Evolutionary conservation across 352 stramenopile genomes (phyloP), one percentile per base, ranked within the genome.

Genomic region (Globisporangium solare): DNA sequence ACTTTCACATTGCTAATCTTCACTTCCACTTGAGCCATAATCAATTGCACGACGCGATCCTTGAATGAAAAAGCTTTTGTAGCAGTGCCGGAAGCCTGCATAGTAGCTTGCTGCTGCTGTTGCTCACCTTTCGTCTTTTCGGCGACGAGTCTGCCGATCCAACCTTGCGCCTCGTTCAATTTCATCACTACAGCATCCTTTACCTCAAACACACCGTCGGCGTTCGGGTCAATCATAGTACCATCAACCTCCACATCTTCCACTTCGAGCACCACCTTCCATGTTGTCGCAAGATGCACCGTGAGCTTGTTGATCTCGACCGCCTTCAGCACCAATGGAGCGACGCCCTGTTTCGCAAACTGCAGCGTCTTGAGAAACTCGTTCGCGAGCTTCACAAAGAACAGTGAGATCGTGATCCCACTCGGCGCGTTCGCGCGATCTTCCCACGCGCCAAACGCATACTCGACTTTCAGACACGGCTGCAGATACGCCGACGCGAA

Each of bases 131-230:
- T 83, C 4, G 63, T 70, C 46, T 78, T 79, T 21, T 80, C 60
- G 0, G 50, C 48, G 5, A 76, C 41, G 41, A 86, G 54, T 27
- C 57, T 49, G 21, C 52, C 68, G 8, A 84, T 40, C 71, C 67
- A 78, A 14, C 66, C 65, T 13, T 54, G 59, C 3, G 70, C 74
- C 48, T 86, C 76, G 13, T 41, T 60, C 6, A 84, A 41, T 56
- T 86, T 86, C 76, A 84, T 84, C n/a, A 66, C 60, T 39, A 79
- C 66, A 0, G 73, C 76, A 31, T 86, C 76, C 31, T 79, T 58
- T 40, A 83, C 17, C 43, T 78, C 63, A 41, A 83, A 83, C 14
- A 72, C 55, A 22, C 64, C 72, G 8, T 60, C 59, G 0, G 56
- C 64, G 41, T 78, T 84, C 39, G 74, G 71, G 53, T 84, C 72